A percentile compares a stretch with the other conserved stretches of the same genome.
These are phyloP conservation scores for Tylopilus intermedius DNA, from an alignment of 768 basidiomycete species.

Conservation along the genomic window DNA sequence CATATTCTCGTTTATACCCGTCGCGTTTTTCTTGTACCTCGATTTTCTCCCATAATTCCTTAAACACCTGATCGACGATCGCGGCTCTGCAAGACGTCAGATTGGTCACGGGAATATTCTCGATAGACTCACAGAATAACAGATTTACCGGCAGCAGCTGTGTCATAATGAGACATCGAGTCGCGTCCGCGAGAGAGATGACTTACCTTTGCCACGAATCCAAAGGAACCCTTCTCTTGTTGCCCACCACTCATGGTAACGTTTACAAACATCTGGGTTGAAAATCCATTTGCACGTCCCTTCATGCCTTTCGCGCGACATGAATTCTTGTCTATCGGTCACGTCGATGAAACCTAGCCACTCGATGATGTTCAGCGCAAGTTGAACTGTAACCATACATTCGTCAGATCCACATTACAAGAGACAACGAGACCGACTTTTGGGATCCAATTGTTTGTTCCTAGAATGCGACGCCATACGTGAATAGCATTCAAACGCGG, in stretches of 20 bases:
- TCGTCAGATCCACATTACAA: slow-evolving; percentile 1
- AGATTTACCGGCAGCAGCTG: slow-evolving; percentile 23
- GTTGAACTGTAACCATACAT: slow-evolving; percentile 15
- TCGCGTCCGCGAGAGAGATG: background rate
- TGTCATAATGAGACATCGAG: background rate
- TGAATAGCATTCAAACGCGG: background rate
- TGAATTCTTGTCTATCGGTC: slow-evolving; percentile 22
- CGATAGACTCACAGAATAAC: slow-evolving; percentile 18
- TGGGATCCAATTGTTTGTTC: slow-evolving; percentile 18
- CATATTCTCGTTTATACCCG: slow-evolving; percentile 11
- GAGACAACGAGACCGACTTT: slow-evolving; percentile 12
- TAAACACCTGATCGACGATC: slow-evolving; percentile 22
- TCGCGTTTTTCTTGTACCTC: slow-evolving; percentile 17
- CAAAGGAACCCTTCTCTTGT: slow-evolving; percentile 22
- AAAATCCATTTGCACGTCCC: slow-evolving; percentile 26
- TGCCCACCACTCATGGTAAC: slow-evolving; percentile 19
- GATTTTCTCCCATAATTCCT: slow-evolving; percentile 22
- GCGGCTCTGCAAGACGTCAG: slow-evolving; percentile 18
- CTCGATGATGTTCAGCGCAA: slow-evolving; percentile 17
- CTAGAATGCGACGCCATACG: slow-evolving; percentile 6
- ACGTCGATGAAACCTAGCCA: slow-evolving; percentile 25
- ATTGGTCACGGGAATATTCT: background rate
- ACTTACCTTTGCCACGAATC: slow-evolving; percentile 23
- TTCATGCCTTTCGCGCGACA: slow-evolving; percentile 22
- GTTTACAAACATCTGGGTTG: slow-evolving; percentile 13